Base-by-base conservation (phyloP, 345 rosid genomes). In the Passiflora organensis region DNA sequence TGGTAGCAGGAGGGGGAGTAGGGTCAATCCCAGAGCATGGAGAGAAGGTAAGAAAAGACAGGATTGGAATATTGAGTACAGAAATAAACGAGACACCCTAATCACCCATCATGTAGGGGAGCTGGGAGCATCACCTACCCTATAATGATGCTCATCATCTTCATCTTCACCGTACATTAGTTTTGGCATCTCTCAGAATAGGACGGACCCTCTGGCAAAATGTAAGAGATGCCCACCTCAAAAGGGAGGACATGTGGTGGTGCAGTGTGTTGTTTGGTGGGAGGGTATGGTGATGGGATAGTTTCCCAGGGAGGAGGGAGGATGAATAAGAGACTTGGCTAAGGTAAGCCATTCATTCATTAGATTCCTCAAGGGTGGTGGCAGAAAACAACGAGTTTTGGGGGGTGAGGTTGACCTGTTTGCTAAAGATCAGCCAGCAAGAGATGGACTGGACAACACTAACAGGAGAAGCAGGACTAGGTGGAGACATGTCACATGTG, bases 101-200 rank as follows among this genome's bases (percentile, higher is more conserved):
- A 68, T 82, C 55, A 71, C 67, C 75, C 84, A 80, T 68, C 80
- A 65, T 71, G 78, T 59, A 60, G 4, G 75, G 65, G 55, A 60
- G 55, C 14, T 65, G 76, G 87, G 76, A 74, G 72, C 81, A 77
- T 51, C 71, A 50, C 72, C 68, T 16, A 48, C 56, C 63, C 19
- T 28, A 55, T 53, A 48, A 59, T 45, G n/a, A n/a, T n/a, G n/a
- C n/a, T n/a, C 14, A 46, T 17, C n/a, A 19, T 20, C 10, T 23
- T 53, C 42, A 19, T 25, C 28, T 36, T 36, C 12, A 5, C 39
- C 39, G 12, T 36, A 5, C 39, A 36, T n/a, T n/a, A n/a, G n/a
- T n/a, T n/a, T n/a, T n/a, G n/a, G n/a, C n/a, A n/a, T n/a, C 39
- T 12, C 12, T 36, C 12, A 6, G 6, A 36, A 36, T 12, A 36